Base-by-base conservation (phyloP, 2,329 filamentous ascomycete genomes). In the Colletotrichum liriopes region DNA sequence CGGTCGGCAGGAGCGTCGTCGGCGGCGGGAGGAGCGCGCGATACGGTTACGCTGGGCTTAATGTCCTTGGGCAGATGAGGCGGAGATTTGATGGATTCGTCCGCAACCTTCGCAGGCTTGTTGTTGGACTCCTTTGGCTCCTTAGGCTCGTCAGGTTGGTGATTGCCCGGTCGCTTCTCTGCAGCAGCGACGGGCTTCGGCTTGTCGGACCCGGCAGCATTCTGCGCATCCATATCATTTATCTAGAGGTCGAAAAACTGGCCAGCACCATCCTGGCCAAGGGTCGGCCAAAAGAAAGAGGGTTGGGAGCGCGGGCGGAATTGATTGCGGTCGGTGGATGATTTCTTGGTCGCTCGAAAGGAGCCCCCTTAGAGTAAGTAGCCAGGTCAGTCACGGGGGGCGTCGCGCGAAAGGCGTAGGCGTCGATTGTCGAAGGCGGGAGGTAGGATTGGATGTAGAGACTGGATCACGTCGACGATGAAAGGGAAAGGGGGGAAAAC, bases 161-260 rank as follows among this genome's bases (percentile, higher is more conserved):
- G 70, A 66, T 76, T 76, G 76, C 79, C 81, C 76, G 82, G 82
- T 80, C 83, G 83, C 70, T 70, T 72, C 81, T 84, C 84, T 78
- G 86, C 83, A 79, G 86, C 86, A 86, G 87, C 86, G 82, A 84
- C 81, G 81, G 85, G 87, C 88, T 88, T 90, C 85, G 86, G 86
- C 83, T 86, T 87, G 83, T 87, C 86, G 85, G 87, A 86, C 86
- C 89, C 88, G 84, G 86, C 85, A 87, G 87, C 89, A 90, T 90
- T 90, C 85, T 90, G 89, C 88, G 88, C 88, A 90, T 91, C 89
- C 89, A 91, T 91, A 85, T 86, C 89, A 90, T 89, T 89, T 87
- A 90, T 86, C 86, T 87, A 80, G 80, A 82, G 82, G 81, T 83
- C 79, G 79, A 78, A 80, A 81, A 78, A 81, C 84, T 84, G 84